Base-by-base conservation (phyloP, 2,329 filamentous ascomycete genomes). In the Neofusicoccum cordaticola region DNA sequence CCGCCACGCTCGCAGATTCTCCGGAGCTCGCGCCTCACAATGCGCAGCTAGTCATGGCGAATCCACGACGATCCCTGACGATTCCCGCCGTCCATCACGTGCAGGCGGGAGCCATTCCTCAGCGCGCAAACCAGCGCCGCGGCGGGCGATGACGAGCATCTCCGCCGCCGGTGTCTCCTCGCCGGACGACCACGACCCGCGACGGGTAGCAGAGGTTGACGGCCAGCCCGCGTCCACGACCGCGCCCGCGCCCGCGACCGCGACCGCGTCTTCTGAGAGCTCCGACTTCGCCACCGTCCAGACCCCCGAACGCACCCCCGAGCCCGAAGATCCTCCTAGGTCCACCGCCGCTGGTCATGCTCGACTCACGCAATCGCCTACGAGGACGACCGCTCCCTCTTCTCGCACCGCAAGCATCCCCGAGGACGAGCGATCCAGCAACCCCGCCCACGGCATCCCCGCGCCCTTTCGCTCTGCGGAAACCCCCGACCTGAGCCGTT, bases 1-100 rank as follows among this genome's bases (percentile, higher is more conserved):
- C 66, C 74, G 76, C 47, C 75, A 77, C 66, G 76, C 74, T 17
- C 74, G 76, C 35, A 73, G 77, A 39, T 74, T 79, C 65, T 79
- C 76, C 41, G 71, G 47, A 60, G 56, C 56, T 19, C 31, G 27
- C n/a, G 41, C 42, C 56, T 31, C 56, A 9, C 39, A 45, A 34
- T 34, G 39, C n/a, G 15, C 71, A 6, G 47, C 45, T 19, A 47
- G 47, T 47, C 39, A 64, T 66, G 27, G 63, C 68, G 45, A 63
- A 56, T 39, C 37, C 45, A 34, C 51, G 52, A 41, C 62, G 48
- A 45, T 63, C 62, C 51, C 62, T 44, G 53, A 42, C 58, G 60
- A 58, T 39, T 44, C 44, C 17, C 58, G 53, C 48, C 58, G 56
- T 22, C 67, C 64, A 64, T 70, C 69, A 69, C 69, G 70, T 70